A percentile compares a stretch with the other conserved stretches of the same genome.
These are phyloP conservation scores for button mushroom (Agaricus bisporus) DNA, from an alignment of 768 basidiomycete genomes.

Conservation along the genomic window DNA sequence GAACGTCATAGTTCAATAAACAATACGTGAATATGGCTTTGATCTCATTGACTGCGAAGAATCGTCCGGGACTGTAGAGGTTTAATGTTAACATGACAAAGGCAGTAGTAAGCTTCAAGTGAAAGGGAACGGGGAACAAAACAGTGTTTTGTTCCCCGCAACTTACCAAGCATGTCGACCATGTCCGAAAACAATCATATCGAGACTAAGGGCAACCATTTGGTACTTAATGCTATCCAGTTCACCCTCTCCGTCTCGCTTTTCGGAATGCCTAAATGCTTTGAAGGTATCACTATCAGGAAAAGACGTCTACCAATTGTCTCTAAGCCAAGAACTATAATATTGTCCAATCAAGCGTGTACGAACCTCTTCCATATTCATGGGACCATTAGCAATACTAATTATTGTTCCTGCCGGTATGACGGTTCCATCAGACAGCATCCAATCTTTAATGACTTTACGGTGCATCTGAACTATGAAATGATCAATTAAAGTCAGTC, in stretches of 20 bases:
- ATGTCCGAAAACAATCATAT: conserved; percentile 33
- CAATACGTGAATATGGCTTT: conserved; percentile 36
- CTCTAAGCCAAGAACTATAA: not conserved
- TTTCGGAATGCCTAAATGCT: conserved; percentile 40
- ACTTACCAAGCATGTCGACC: conserved; percentile 29
- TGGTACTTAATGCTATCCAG: conserved; percentile 27
- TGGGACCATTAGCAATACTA: too few relatives aligned
- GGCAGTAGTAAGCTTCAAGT: too few relatives aligned
- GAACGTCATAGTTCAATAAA: conserved; percentile 34
- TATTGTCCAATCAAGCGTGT: too few relatives aligned
- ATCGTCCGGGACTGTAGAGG: conserved; percentile 30
- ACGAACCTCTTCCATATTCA: conserved; percentile 18
- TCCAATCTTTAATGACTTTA: conserved; percentile 19
- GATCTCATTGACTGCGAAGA: conserved; percentile 38
- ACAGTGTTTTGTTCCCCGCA: too few relatives aligned
- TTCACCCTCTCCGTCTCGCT: conserved; percentile 23
- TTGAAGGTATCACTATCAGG: conserved; percentile 34
- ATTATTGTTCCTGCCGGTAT: too few relatives aligned
- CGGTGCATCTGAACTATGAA: conserved; percentile 17
- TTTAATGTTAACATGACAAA: too few relatives aligned
- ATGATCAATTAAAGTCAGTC: not conserved
- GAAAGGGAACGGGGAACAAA: too few relatives aligned
- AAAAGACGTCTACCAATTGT: conserved; percentile 26
- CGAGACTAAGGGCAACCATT: conserved; percentile 21
- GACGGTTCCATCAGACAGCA: conserved; percentile 22